Conservation (phyloP, 2,329 filamentous ascomycete genomes). For the Beauveria sp. region DNA sequence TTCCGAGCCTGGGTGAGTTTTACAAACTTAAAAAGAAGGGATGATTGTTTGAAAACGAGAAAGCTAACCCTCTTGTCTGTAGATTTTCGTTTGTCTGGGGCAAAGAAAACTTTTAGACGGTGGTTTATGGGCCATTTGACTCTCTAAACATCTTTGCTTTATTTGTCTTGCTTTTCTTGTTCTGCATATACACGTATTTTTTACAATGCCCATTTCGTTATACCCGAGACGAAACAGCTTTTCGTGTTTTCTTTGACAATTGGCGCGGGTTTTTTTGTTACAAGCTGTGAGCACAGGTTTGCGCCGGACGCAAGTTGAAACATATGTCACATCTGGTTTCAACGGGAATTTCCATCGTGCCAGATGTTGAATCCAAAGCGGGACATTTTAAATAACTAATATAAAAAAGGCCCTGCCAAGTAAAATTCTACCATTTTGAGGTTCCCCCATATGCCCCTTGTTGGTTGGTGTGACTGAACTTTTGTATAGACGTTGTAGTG, state of each 20-base stretch:
- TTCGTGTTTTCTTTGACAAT: background rate
- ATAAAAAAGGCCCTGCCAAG: background rate
- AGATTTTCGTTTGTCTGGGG: slow-evolving; percentile 62
- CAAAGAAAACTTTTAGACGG: slow-evolving; percentile 57
- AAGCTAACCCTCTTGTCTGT: slow-evolving; percentile 14
- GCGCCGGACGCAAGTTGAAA: slow-evolving; percentile 11
- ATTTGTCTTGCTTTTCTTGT: background rate
- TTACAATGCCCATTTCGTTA: background rate
- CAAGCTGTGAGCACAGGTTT: background rate
- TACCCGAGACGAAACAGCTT: background rate
- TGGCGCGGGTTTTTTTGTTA: background rate
- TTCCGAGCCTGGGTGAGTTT: slow-evolving; percentile 64
- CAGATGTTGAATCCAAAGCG: background rate
- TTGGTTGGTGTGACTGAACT: too few species aligned
- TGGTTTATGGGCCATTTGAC: background rate
- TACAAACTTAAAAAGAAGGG: too few species aligned
- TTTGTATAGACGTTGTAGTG: too few species aligned
- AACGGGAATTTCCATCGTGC: background rate
- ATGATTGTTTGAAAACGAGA: too few species aligned
- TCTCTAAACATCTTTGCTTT: background rate
- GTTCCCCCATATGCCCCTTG: too few species aligned
- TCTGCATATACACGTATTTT: background rate
- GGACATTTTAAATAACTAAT: background rate
- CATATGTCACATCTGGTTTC: too few species aligned
- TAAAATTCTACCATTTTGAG: background rate